phyloP scores from a whole-genome alignment of 2,329 filamentous ascomycete species.

The Fusarium sp. region DNA sequence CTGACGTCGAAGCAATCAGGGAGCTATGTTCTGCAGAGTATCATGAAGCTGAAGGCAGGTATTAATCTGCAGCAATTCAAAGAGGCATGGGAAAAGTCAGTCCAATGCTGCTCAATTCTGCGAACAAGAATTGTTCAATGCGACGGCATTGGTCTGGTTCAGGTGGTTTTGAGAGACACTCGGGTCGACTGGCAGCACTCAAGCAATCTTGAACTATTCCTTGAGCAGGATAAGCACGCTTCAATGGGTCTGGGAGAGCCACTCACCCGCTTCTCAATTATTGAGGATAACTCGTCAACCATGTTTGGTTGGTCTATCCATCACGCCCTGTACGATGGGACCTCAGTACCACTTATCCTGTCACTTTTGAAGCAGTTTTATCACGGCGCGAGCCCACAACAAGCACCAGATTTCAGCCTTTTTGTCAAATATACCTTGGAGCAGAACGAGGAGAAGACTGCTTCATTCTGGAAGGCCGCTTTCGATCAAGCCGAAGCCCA shows the following conservation, averaged over 20 bases:
- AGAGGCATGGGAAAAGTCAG: slow-evolving; percentile 25
- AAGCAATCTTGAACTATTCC: slow-evolving; percentile 50
- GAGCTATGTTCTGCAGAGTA: slow-evolving; percentile 30
- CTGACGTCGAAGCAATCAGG: slow-evolving; percentile 41
- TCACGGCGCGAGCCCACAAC: not conserved
- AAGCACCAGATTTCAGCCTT: not conserved
- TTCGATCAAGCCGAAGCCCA: not conserved
- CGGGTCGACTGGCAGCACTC: slow-evolving; percentile 46
- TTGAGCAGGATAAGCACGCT: slow-evolving; percentile 53
- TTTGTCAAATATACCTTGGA: not conserved
- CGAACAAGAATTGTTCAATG: slow-evolving; percentile 61
- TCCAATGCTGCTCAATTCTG: slow-evolving; percentile 48
- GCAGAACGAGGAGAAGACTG: not conserved
- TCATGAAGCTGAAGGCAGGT: slow-evolving; percentile 12
- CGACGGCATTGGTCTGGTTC: slow-evolving; percentile 55
- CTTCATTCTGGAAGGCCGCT: not conserved
- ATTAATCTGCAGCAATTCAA: slow-evolving; percentile 18
- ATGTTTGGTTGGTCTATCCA: slow-evolving; percentile 14
- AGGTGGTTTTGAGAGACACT: slow-evolving; percentile 56
- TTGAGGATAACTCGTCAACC: slow-evolving; percentile 43
- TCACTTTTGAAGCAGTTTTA: not conserved
- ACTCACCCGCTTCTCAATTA: slow-evolving; percentile 56
- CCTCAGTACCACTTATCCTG: slow-evolving; percentile 10
- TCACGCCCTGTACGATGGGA: slow-evolving; percentile 64
- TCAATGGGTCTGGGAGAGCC: slow-evolving; percentile 55